Conservation (phyloP, 75 land plant genomes). For the Picea sitchensis region DNA sequence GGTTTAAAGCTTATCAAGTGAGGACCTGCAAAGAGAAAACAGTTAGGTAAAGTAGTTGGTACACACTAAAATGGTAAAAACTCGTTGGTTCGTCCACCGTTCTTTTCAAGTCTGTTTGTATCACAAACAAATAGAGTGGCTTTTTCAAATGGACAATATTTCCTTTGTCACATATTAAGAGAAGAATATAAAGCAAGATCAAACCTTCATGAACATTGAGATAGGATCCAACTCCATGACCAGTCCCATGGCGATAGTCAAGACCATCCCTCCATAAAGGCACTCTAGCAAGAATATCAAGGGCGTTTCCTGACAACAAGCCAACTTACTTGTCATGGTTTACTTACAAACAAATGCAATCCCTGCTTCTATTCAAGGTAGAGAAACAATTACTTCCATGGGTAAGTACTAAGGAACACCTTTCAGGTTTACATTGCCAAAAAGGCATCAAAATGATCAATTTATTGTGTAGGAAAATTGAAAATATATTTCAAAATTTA, state of each 20-base stretch:
- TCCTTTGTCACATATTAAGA: neutral
- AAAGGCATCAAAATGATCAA: conserved; percentile 1
- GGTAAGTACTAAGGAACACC: neutral
- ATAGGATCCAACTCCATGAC: conserved; percentile 97
- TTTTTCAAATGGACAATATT: neutral
- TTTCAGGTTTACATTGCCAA: neutral
- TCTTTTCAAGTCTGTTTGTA: neutral
- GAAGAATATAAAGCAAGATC: neutral
- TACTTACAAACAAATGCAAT: neutral
- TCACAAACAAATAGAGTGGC: neutral
- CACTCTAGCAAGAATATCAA: conserved; percentile 91
- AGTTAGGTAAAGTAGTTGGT: neutral
- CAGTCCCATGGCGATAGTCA: conserved; percentile 99
- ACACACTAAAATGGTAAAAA: neutral
- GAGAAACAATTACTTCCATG: neutral
- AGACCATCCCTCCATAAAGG: conserved; percentile 95
- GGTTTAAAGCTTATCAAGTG: conserved; percentile 91
- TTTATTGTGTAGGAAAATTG: neutral
- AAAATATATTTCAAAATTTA: neutral
- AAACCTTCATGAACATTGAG: conserved; percentile 99
- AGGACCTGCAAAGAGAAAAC: conserved; percentile 61
- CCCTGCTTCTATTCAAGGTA: neutral
- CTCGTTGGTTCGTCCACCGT: neutral
- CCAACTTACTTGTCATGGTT: neutral
- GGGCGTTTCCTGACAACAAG: conserved; percentile 63